Evolutionary conservation across 2,329 filamentous ascomycete genomes (phyloP), one percentile per base, ranked within the genome.

Genomic region (Fusarium nematophilum): DNA sequence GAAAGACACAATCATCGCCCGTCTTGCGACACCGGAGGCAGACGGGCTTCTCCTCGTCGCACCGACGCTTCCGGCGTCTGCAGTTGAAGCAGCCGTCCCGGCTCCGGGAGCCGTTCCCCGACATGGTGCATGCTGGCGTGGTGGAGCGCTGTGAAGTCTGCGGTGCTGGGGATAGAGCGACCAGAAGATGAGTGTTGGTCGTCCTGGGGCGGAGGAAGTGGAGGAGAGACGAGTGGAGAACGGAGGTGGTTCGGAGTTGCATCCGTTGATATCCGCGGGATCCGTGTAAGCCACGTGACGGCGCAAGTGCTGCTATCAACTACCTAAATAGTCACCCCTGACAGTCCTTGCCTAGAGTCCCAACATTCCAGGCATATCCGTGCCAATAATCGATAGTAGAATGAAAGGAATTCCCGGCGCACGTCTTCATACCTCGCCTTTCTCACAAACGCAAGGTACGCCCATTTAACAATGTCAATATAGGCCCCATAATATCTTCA

Each of bases 51-150:
- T 64, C 33, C 14, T 64, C 49, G 61, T 83, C 80, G 66, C 82
- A 84, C 46, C 75, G 74, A n/a, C 81, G 68, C 63, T 82, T 83
- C 52, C 82, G 75, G 56, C 79, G 81, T 49, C 82, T 75, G 62
- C 82, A 82, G 52, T 78, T 78, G 51, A 75, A 76, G 69, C 80
- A 82, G 47, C 66, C 65, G 7, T 63, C 52, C 27, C 65, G 66
- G 42, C 65, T 64, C 29, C 64, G 63, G 26, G 61, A 63, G 54
- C 65, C 65, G 14, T 50, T 58, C 49, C 56, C 42, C 27, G 52
- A 25, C 66, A 67, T 68, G 49, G 48, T 53, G 56, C 59, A 64
- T 67, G 23, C 33, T 40, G 34, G 36, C 30, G 21, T 52, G 38
- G 13, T 43, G 23, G 17, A 25, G 9, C 6, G 8, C 13, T 18